phyloP scores from a whole-genome alignment of 371 early-diverging fungal genomes.

The Mortierella sp. region DNA sequence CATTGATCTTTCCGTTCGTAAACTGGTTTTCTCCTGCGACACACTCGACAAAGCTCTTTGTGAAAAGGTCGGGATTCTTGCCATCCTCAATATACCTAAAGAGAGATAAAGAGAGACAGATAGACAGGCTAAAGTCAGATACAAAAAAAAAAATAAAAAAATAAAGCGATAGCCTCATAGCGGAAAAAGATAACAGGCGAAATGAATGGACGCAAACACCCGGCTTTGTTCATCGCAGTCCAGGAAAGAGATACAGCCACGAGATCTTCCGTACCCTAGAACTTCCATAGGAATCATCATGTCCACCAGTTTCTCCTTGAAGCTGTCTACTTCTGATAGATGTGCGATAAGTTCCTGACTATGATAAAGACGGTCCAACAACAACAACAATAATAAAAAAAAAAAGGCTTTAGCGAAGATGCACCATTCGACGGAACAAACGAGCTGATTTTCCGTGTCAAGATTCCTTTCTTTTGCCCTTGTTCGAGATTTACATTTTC shows the following conservation, averaged over 20 bases:
- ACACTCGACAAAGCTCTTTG: slow-evolving; percentile 77
- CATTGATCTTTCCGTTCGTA: slow-evolving; percentile 78
- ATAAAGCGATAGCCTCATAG: background rate
- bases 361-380: too few species aligned
- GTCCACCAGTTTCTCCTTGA: slow-evolving; percentile 65
- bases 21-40: slow-evolving; percentile 84
- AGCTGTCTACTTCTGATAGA: slow-evolving; percentile 65
- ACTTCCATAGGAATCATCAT: slow-evolving; percentile 77
- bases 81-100: slow-evolving; percentile 73
- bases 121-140: background rate
- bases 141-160: background rate
- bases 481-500: slow-evolving; percentile 63
- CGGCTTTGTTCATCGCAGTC: background rate
- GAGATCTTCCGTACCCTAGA: slow-evolving; percentile 58
- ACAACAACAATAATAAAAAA: slow-evolving; percentile 2
- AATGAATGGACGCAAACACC: background rate
- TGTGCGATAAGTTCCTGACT: slow-evolving; percentile 73
- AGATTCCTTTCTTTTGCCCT: background rate
- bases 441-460: background rate
- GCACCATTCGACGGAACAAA: too few species aligned
- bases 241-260: slow-evolving; percentile 11
- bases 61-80: slow-evolving; percentile 78
- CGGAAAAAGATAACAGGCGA: background rate
- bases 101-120: background rate
- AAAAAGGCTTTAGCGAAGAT: background rate